These are phyloP conservation scores for Trametes maxima DNA, from an alignment of 768 basidiomycete species.

Conservation along the genomic window DNA sequence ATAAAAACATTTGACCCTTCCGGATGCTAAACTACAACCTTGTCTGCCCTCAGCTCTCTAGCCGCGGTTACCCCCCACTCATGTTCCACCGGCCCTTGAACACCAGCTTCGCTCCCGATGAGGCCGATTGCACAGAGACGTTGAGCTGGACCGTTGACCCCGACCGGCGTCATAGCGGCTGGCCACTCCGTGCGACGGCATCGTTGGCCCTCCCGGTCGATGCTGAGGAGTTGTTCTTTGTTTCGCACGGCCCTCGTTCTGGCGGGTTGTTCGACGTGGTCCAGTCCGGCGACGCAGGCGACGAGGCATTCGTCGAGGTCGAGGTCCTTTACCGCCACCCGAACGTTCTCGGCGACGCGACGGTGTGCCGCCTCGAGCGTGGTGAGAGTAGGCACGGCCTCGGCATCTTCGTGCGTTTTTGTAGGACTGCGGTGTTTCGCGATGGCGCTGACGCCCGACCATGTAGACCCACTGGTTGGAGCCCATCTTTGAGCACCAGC, in stretches of 20 bases:
- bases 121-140: neutral
- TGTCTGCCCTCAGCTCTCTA: neutral
- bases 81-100: neutral
- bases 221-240: constrained; percentile 17
- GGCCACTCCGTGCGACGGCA: constrained; percentile 12
- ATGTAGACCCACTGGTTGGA: constrained; percentile 30
- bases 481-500: constrained; percentile 33
- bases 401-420: constrained; percentile 34
- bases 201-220: constrained; percentile 20
- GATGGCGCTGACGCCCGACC: constrained; percentile 20
- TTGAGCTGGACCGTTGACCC: constrained; percentile 15
- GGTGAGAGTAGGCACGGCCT: constrained; percentile 28
- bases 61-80: neutral
- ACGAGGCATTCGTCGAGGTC: constrained; percentile 27
- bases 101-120: neutral
- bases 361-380: constrained; percentile 29
- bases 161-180: neutral
- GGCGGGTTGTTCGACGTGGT: constrained; percentile 21
- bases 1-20: neutral
- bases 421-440: neutral
- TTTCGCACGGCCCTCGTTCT: constrained; percentile 3
- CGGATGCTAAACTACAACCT: neutral
- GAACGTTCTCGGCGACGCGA: constrained; percentile 12
- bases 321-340: constrained; percentile 19
- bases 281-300: constrained; percentile 1